A percentile compares a stretch with the other conserved stretches of the same genome.
Evolutionary conservation across 2,329 filamentous ascomycete species (phyloP).

Genomic region (Penicillium sp.): DNA sequence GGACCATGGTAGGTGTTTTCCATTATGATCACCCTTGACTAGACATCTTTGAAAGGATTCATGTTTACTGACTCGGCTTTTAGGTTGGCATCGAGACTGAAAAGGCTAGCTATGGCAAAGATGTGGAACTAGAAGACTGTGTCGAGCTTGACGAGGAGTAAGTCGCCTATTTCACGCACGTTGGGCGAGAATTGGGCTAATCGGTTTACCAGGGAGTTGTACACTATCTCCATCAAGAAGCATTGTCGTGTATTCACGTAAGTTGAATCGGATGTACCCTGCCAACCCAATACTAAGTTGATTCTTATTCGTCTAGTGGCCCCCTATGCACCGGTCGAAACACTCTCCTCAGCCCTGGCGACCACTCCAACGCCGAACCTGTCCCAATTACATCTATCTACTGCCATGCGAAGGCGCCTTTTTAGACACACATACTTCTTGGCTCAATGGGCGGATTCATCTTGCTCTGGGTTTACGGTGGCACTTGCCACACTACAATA

Average conservation of each 20-base stretch:
- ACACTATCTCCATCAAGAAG: constrained; percentile 31
- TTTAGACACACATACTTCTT: neutral
- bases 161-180: constrained; percentile 3
- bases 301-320: constrained; percentile 20
- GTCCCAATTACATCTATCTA: constrained; percentile 34
- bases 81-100: constrained; percentile 34
- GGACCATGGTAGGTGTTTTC: constrained; percentile 22
- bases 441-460: neutral
- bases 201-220: constrained; percentile 21
- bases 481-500: neutral
- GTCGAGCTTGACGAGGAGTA: constrained; percentile 33
- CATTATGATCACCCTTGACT: neutral
- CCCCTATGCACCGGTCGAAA: constrained; percentile 33
- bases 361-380: constrained; percentile 31
- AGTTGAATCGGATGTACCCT: constrained; percentile 1
- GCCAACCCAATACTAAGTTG: neutral
- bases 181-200: constrained; percentile 7
- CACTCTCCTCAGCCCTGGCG: constrained; percentile 30
- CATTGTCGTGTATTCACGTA: constrained; percentile 36
- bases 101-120: constrained; percentile 26
- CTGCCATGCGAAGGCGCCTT: constrained; percentile 29
- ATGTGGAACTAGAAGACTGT: constrained; percentile 33
- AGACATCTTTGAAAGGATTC: neutral
- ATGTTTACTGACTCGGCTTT: constrained; percentile 8
- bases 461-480: neutral